phyloP scores from a whole-genome alignment of 345 rosid genomes.

The Sisymbrium irio region DNA sequence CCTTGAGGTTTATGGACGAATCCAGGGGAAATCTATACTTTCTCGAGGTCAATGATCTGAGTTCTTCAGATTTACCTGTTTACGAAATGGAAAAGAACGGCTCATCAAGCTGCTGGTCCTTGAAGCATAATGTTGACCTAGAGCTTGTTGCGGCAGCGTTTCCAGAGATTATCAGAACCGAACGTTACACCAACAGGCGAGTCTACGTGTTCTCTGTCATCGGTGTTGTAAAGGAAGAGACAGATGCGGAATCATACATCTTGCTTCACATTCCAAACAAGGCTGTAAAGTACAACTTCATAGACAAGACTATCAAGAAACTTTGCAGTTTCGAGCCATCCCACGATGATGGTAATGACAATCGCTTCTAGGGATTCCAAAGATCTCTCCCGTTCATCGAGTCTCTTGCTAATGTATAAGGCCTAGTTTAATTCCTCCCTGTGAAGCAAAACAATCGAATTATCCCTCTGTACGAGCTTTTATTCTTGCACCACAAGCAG shows the following conservation, averaged over 20 bases:
- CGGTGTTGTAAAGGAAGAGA: slow-evolving; percentile 32
- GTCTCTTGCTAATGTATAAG: slow-evolving; percentile 27
- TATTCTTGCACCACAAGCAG: background rate
- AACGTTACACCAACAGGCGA: background rate
- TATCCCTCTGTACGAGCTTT: background rate
- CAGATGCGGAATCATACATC: slow-evolving; percentile 28
- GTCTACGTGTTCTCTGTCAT: slow-evolving; percentile 23
- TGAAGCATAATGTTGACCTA: slow-evolving; percentile 42
- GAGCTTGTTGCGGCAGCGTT: slow-evolving; percentile 21
- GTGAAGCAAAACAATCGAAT: background rate
- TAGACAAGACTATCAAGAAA: slow-evolving; percentile 29
- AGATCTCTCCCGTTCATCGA: slow-evolving; percentile 2
- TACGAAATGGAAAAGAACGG: slow-evolving; percentile 38
- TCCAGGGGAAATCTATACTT: slow-evolving; percentile 32
- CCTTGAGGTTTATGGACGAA: slow-evolving; percentile 27
- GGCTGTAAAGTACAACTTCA: slow-evolving; percentile 34
- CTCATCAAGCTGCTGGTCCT: slow-evolving; percentile 39
- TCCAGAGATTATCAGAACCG: slow-evolving; percentile 36
- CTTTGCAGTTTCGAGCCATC: slow-evolving; percentile 3
- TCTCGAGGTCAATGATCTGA: slow-evolving; percentile 23
- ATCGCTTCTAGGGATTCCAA: background rate
- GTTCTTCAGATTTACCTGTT: slow-evolving; percentile 28
- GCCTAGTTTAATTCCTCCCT: background rate
- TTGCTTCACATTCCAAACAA: slow-evolving; percentile 35
- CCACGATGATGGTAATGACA: background rate